Percentiles rank a stretch among this genome's conserved stretches.
phyloP scores from a whole-genome alignment of 2,329 filamentous ascomycete species.

The Penicillium occitanis region DNA sequence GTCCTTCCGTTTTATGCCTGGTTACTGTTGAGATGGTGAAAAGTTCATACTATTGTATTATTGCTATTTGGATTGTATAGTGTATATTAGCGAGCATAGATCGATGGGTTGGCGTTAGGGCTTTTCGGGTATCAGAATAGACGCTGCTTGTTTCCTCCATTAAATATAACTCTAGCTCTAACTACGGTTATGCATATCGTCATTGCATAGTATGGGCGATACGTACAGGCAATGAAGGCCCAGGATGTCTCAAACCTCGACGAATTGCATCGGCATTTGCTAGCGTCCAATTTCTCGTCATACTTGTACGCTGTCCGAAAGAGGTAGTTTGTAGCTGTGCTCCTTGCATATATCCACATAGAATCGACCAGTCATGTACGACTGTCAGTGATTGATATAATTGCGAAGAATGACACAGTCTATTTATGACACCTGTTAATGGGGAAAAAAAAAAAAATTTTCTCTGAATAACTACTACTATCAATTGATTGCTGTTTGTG shows the following conservation, averaged over 20 bases:
- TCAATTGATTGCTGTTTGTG: too few species aligned
- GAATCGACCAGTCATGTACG: not conserved
- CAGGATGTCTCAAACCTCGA: not conserved
- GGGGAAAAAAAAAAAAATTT: too few species aligned
- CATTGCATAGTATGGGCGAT: not conserved
- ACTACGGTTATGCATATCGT: not conserved
- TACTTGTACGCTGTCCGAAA: not conserved
- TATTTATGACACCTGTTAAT: not conserved
- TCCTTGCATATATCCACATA: not conserved
- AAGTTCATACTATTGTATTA: not conserved
- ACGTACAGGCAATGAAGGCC: not conserved
- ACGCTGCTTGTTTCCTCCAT: not conserved
- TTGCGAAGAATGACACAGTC: not conserved
- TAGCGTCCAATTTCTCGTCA: not conserved
- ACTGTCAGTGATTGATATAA: not conserved
- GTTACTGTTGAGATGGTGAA: conserved; percentile 23
- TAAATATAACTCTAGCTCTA: not conserved
- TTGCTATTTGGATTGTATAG: not conserved
- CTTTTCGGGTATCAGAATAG: not conserved
- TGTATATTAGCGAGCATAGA: conserved; percentile 18
- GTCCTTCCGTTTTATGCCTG: conserved; percentile 65
- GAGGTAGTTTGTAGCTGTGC: not conserved
- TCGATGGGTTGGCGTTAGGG: not conserved
- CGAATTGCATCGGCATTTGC: not conserved
- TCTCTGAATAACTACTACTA: too few species aligned